These are phyloP conservation scores for Plantago elongata DNA, from an alignment of 257 asterid genomes.

Conservation along the genomic window DNA sequence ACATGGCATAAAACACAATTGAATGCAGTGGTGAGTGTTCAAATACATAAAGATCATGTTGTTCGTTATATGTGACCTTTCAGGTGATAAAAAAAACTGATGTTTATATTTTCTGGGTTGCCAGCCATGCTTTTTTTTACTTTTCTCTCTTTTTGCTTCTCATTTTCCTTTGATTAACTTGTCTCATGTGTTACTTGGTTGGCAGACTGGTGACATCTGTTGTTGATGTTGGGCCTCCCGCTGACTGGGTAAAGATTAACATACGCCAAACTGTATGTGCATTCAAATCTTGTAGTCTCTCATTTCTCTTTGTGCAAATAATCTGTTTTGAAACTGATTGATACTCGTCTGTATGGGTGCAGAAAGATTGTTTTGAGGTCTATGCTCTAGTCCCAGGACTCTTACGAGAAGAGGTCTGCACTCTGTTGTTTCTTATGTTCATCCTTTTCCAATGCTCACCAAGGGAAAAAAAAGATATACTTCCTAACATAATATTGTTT, in stretches of 20 bases:
- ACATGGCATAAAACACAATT: no score
- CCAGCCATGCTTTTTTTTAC: not conserved
- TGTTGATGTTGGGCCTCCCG: conserved; percentile 89
- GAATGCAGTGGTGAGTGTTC: not conserved
- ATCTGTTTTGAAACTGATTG: conserved; percentile 13
- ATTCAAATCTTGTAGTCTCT: conserved; percentile 15
- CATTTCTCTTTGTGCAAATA: conserved; percentile 3
- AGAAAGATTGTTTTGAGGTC: conserved; percentile 88
- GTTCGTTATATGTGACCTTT: not conserved
- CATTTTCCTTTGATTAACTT: not conserved
- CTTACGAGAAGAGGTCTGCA: conserved; percentile 78
- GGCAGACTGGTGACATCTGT: conserved; percentile 66
- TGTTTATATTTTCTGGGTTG: not conserved
- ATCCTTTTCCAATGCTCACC: not conserved
- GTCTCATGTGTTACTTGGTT: conserved; percentile 17
- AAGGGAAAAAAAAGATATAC: not conserved
- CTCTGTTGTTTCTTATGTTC: conserved; percentile 7
- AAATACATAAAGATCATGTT: not conserved
- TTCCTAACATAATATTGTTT: not conserved
- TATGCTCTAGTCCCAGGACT: conserved; percentile 96
- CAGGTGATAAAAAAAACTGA: not conserved
- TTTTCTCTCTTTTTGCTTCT: no score
- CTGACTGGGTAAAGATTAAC: conserved; percentile 96
- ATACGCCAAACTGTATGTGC: conserved; percentile 79
- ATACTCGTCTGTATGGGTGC: conserved; percentile 27